Base-by-base conservation (phyloP, 1,139 yeast genomes). In the Kurtzmaniella quercitrusa region DNA sequence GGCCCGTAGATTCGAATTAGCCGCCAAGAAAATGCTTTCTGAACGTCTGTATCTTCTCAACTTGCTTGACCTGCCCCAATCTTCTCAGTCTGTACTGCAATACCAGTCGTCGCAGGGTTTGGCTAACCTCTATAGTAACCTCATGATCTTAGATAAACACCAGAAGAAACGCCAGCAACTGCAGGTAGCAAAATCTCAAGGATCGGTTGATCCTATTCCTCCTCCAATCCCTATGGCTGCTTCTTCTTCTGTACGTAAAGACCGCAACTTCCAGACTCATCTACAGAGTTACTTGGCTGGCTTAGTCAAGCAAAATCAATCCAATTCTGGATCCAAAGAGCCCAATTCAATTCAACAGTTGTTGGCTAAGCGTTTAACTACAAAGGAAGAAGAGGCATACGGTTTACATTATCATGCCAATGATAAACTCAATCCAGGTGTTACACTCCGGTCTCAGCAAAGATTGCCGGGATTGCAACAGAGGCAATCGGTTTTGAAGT, bases 1-100 rank as follows among this genome's bases (percentile, higher is more conserved):
- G 60, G 95, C 98, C 1, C 79, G 96, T 46, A 81, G 95, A 51
- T 87, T 93, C 50, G 98, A 93, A 57, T 79, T 91, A 46, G 90
- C 96, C 1, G 96, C 98, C 0, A 91, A 89, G 67, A 85, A 88
- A 58, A 86, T 93, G 77, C 75, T 91, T 46, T 68, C 75, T 42
- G 98, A 93, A 62, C 76, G 98, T 53, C 84, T 90, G 2, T 85
- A 88, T 45, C 66, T 94, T 37, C 69, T 93, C 44, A 80, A 87
- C 12, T 68, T 90, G 33, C 70, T 93, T 46, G 98, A 94, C 58
- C 85, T 96, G 1, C 98, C 98, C 1, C 91, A 85, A 55, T 75
- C 91, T 2, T 76, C 90, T 0, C 89, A 86, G 29, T 76, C 89
- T 3, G 81, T 85, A 7, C 79, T 77, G 43, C 96, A 88, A 56